Base-by-base conservation (phyloP, 2,329 filamentous ascomycete species). In the Phyllosticta paracitricarpa region DNA sequence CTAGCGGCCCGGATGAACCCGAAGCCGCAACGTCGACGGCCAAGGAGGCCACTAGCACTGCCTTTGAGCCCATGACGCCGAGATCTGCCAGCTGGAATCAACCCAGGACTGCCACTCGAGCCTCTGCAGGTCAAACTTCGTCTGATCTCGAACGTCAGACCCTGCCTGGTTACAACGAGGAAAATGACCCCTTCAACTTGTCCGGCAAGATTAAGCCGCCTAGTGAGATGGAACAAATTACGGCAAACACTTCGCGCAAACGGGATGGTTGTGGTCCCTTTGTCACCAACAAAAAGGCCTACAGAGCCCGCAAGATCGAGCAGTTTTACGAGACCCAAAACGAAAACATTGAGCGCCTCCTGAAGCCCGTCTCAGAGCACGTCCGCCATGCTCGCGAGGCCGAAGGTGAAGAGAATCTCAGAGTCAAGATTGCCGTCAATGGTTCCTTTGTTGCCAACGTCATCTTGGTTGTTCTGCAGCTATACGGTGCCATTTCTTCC, bases 321-420 rank as follows among this genome's bases (percentile, higher is more conserved):
- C 83, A 84, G 57, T 97, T 97, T 77, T 97, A 97, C 79, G 84
- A 90, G 72, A 81, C 82, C 30, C 93, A 99, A 72, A 99, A 99
- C 72, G 89, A 92, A 72, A 92, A 90, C 68, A 99, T 99, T 66
- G 85, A 96, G 77, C 85, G 90, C 10, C 83, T 97, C 76, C 81
- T 97, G 66, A 97, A 96, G 77, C 87, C 89, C 2, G 93, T 97
- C 2, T 91, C 96, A 70, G 91, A 97, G 70, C 94, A 97, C 75
- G 81, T 89, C 19, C 85, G 87, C 40, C 87, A 91, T 56, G 92
- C 92, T 40, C 87, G 84, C 65, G 88, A 95, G 67, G 84, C 92
- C 71, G 86, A 88, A 62, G 85, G 84, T 63, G 89, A 91, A 33
- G 93, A 95, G 70, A 88, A 93, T 64, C 76, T 97, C 67, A 86